Percentiles rank a stretch among this genome's conserved stretches.
Conservation (phyloP, 148 eudicot genomes). For the Gaultheria prostrata region DNA sequence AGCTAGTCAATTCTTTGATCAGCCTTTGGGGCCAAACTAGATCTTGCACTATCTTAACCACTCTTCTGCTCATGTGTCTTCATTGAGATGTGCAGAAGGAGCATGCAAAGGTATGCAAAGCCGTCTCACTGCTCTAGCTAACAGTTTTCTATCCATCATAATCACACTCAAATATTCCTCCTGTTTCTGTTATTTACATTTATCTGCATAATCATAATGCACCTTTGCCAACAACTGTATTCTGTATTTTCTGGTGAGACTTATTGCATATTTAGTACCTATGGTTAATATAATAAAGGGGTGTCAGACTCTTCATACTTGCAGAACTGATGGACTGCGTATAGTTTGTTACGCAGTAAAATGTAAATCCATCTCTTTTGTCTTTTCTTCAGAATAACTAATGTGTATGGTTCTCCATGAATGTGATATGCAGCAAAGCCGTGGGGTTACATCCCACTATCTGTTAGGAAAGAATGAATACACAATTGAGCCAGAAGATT, state of each 20-base stretch:
- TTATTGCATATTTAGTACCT: neutral
- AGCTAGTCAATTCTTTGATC: neutral
- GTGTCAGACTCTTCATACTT: neutral
- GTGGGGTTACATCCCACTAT: too few species aligned
- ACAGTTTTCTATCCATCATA: neutral
- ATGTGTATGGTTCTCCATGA: too few species aligned
- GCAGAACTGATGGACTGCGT: too few species aligned
- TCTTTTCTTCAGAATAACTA: too few species aligned
- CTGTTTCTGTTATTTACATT: neutral
- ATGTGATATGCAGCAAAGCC: too few species aligned
- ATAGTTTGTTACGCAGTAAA: too few species aligned
- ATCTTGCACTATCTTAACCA: neutral
- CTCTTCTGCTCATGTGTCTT: neutral
- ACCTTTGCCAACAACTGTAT: neutral
- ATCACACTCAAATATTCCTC: neutral
- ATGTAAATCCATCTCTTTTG: too few species aligned
- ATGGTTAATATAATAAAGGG: neutral
- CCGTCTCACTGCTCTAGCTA: neutral
- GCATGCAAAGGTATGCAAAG: neutral
- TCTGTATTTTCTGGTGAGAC: neutral
- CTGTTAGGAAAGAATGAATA: too few species aligned
- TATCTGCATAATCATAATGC: neutral
- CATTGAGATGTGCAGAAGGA: neutral
- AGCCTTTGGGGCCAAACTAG: neutral
- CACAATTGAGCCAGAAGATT: too few species aligned